A percentile compares a stretch with the other conserved stretches of the same genome.
These are phyloP conservation scores for Coemansia sp. DNA, from an alignment of 371 early-diverging fungal genomes.

Conservation along the genomic window DNA sequence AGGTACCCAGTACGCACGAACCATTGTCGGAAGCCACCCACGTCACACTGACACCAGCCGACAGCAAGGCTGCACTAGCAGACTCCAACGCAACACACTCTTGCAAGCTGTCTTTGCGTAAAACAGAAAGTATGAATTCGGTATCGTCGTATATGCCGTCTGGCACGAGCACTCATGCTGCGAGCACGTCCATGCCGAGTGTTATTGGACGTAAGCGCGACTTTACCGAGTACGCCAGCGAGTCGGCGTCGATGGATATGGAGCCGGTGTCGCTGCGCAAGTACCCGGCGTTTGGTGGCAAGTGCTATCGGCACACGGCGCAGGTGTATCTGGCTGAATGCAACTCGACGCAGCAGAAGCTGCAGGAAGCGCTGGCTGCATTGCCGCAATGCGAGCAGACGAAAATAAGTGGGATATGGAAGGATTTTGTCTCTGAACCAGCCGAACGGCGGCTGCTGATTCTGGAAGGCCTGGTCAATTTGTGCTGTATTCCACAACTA, in stretches of 20 bases:
- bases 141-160: neutral
- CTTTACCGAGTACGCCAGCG: constrained; percentile 23
- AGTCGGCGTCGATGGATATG: constrained; percentile 8
- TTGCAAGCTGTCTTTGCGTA: no score
- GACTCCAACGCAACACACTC: no score
- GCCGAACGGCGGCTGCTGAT: constrained; percentile 62
- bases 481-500: constrained; percentile 75
- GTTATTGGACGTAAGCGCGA: constrained; percentile 34
- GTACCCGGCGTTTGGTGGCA: constrained; percentile 48
- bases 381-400: constrained; percentile 55
- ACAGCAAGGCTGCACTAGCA: no score
- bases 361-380: constrained; percentile 34
- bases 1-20: neutral
- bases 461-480: constrained; percentile 69
- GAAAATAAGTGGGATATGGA: constrained; percentile 63
- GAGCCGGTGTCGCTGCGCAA: constrained; percentile 28
- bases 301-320: constrained; percentile 51
- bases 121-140: neutral
- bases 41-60: neutral
- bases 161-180: neutral
- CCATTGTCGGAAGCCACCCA: neutral
- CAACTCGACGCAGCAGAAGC: constrained; percentile 37
- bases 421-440: constrained; percentile 60
- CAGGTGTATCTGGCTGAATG: constrained; percentile 49
- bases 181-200: neutral